Evolutionary conservation across 768 basidiomycete species (phyloP), one percentile per base, ranked within the genome.

Genomic region (Paxillus ammoniavirescens): DNA sequence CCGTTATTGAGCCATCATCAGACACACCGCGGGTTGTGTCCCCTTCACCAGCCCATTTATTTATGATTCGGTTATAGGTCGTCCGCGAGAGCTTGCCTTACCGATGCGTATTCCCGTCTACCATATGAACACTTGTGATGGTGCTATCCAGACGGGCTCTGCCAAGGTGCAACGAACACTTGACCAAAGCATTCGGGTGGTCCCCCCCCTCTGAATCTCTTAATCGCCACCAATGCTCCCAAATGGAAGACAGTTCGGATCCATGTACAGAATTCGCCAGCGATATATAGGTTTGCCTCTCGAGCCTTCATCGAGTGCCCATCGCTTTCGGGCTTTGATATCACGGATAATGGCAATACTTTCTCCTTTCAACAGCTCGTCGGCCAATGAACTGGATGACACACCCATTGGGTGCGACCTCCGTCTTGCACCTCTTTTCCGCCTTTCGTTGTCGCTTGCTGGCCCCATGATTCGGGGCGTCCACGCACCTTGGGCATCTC

Each of bases 151-250:
- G 55, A 58, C 13, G 53, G 50, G 31, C 43, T 65, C 5, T 55
- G 61, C 23, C 55, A 6, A n/a, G 65, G 65, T 3, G 61, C 55
- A 1, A 30, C 65, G 26, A 53, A 26, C 31, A 63, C 40, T 7
- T 66, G 65, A 64, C 41, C 68, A 1, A 55, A 54, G 5, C 58
- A 48, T 30, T 68, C 65, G 23, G 66, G 64, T 4, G 13, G 44
- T 35, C 58, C 68, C 8, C 56, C 66, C 8, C 56, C 66, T 2
- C 57, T 66, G n/a, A 47, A 52, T 37, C 59, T 66, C 10, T 56
- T n/a, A 4, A 55, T 66, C 36, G 53, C 47, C 8, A 23, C 61
- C 6, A 50, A 61, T 6, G 53, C 49, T 15, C 15, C 35, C 10
- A 48, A 64, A 26, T 66, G 65, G 66, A 48, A 55, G 54, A 61